phyloP scores from a whole-genome alignment of 2,329 filamentous ascomycete genomes.

The Talaromyces sp. region DNA sequence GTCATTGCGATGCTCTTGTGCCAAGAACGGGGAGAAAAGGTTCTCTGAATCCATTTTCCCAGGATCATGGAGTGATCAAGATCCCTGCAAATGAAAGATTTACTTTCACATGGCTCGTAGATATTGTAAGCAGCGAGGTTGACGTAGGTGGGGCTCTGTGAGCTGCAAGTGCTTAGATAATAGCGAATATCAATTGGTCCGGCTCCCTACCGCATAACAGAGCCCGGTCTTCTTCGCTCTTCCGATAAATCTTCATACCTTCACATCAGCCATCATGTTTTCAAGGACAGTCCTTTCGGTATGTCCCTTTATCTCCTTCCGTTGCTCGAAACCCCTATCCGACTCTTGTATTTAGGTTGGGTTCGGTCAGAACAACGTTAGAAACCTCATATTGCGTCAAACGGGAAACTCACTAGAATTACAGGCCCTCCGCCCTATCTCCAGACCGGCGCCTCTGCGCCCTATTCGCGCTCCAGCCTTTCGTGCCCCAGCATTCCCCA shows the following conservation, averaged over 20 bases:
- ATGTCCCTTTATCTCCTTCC: background rate
- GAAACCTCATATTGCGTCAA: background rate
- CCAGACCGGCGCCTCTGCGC: constrained; percentile 26
- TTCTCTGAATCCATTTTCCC: background rate
- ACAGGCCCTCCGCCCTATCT: constrained; percentile 36
- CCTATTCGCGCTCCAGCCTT: constrained; percentile 10
- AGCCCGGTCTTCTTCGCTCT: background rate
- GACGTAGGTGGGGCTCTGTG: constrained; percentile 13
- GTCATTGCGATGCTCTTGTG: constrained; percentile 24
- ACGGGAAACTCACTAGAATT: background rate
- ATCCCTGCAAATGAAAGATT: background rate
- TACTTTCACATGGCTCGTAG: background rate
- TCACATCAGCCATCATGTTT: constrained; percentile 30
- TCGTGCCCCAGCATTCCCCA: constrained; percentile 35
- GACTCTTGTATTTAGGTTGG: background rate
- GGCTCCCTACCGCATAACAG: background rate
- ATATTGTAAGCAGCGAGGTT: background rate
- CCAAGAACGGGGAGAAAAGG: constrained; percentile 13
- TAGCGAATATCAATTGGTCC: constrained; percentile 3
- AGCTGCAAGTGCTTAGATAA: constrained; percentile 1
- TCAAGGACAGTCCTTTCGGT: constrained; percentile 28
- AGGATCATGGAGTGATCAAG: background rate
- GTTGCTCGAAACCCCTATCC: background rate
- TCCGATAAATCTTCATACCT: constrained; percentile 5
- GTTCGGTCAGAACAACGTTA: background rate